Base-by-base conservation (phyloP, 2,329 filamentous ascomycete genomes). In the Fusarium chaquense region DNA sequence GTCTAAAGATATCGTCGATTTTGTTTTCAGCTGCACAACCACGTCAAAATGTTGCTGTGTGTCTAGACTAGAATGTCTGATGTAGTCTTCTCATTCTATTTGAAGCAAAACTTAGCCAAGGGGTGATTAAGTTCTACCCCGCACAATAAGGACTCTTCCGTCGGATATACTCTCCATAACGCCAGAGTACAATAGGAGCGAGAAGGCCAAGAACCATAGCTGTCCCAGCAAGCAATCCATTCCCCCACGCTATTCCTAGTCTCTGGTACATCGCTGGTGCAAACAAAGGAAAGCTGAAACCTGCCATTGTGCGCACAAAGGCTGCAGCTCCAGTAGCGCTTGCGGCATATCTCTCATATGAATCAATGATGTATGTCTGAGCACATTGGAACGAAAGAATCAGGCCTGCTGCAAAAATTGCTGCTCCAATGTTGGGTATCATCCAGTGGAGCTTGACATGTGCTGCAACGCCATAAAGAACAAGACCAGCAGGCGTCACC, bases 321-420 rank as follows among this genome's bases (percentile, higher is more conserved):
- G 86, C 85, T 15, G 85, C 85, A 0, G 85, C 87, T 0, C 85
- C 87, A 43, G 85, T 83, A 0, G 80, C 79, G 10, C 77, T 79
- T 3, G 80, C 80, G 0, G 78, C 77, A 54, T 78, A 79, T 33
- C 75, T 72, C 53, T 77, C 77, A 60, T 81, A 81, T 8, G 84
- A 86, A 46, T 89, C 87, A 13, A 88, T 83, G 3, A 89, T 81
- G 58, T 90, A 90, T 0, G 86, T 86, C 67, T 87, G 85, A 35
- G 86, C 83, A 26, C 86, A 85, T 75, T 87, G 86, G 65, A 89
- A 90, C 0, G 83, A 81, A 1, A 86, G 80, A 47, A 89, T 85
- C 55, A 87, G 83, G 0, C 87, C 87, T 1, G 83, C 77, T 0
- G 86, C 69, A 20, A 81, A 77, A 1, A 80, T 73, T 0, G 70